phyloP scores from a whole-genome alignment of 495 filamentous ascomycete genomes.

The Daldinia caldariorum region DNA sequence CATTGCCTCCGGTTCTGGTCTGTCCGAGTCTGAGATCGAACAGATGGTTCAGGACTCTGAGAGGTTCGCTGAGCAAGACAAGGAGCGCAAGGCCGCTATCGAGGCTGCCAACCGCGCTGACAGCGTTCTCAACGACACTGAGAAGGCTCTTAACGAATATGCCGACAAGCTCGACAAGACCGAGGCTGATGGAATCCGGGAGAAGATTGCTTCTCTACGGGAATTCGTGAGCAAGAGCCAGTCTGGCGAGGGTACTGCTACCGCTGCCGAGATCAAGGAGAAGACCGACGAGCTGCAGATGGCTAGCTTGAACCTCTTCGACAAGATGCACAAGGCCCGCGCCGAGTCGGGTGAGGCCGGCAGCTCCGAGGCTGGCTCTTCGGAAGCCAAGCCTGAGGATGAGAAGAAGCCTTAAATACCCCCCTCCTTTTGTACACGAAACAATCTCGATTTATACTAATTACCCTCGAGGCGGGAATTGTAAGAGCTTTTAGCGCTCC shows the following conservation, averaged over 20 bases:
- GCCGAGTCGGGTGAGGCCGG: conserved; percentile 65
- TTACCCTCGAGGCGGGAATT: conserved; percentile 49
- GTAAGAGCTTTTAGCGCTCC: conserved; percentile 39
- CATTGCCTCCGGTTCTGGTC: conserved; percentile 97
- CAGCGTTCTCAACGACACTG: conserved; percentile 94
- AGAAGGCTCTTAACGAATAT: conserved; percentile 97
- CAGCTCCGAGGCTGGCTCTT: conserved; percentile 53
- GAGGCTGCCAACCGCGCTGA: conserved; percentile 97
- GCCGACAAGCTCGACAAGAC: conserved; percentile 96
- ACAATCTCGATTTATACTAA: conserved; percentile 41
- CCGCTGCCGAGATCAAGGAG: conserved; percentile 91
- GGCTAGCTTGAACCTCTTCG: conserved; percentile 94
- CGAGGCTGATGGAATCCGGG: conserved; percentile 88
- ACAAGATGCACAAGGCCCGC: conserved; percentile 99
- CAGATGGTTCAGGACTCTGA: conserved; percentile 97
- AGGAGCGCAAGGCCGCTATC: conserved; percentile 94
- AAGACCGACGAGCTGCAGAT: conserved; percentile 98
- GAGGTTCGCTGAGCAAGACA: conserved; percentile 93
- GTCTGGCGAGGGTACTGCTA: conserved; percentile 84
- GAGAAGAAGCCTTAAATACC: conserved; percentile 60
- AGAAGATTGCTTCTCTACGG: conserved; percentile 90
- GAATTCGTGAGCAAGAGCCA: conserved; percentile 96
- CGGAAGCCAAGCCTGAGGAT: conserved; percentile 88
- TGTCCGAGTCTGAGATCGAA: conserved; percentile 93
- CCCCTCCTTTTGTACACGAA: conserved; percentile 38